phyloP scores from a whole-genome alignment of 352 stramenopile genomes.

The Phytopythium chamaehyphon region DNA sequence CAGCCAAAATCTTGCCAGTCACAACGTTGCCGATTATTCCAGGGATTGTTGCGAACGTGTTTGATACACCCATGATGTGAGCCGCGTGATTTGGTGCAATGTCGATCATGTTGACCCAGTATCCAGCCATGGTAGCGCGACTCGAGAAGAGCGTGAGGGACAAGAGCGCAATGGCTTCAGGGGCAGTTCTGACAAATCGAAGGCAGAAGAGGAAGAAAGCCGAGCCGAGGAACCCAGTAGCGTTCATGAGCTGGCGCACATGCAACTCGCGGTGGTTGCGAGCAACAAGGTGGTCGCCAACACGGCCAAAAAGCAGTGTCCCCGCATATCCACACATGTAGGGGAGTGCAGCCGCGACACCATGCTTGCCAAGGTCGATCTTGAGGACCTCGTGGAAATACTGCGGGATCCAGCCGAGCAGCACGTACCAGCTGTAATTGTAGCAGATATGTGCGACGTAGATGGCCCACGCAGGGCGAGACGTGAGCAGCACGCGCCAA shows the following conservation, averaged over 20 bases:
- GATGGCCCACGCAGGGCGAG: conserved; percentile 70
- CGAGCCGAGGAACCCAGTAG: conserved; percentile 64
- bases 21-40: conserved; percentile 85
- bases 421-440: conserved; percentile 88
- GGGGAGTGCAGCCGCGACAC: conserved; percentile 59
- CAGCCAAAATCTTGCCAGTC: conserved; percentile 73
- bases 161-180: conserved; percentile 56
- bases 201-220: conserved; percentile 69
- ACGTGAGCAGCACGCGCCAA: conserved; percentile 63
- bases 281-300: conserved; percentile 67
- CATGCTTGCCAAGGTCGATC: conserved; percentile 67
- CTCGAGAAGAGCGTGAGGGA: conserved; percentile 76
- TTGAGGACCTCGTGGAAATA: conserved; percentile 82
- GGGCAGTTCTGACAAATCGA: conserved; percentile 51
- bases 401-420: conserved; percentile 85
- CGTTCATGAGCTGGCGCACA: conserved; percentile 79
- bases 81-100: conserved; percentile 73
- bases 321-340: conserved; percentile 80
- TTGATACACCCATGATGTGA: conserved; percentile 86
- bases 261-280: conserved; percentile 61
- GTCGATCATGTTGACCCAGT: conserved; percentile 91
- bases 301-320: conserved; percentile 61
- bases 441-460: conserved; percentile 85
- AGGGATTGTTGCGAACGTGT: conserved; percentile 81
- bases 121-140: conserved; percentile 71